phyloP scores from a whole-genome alignment of 495 filamentous ascomycete species.

The Tuber borchii region DNA sequence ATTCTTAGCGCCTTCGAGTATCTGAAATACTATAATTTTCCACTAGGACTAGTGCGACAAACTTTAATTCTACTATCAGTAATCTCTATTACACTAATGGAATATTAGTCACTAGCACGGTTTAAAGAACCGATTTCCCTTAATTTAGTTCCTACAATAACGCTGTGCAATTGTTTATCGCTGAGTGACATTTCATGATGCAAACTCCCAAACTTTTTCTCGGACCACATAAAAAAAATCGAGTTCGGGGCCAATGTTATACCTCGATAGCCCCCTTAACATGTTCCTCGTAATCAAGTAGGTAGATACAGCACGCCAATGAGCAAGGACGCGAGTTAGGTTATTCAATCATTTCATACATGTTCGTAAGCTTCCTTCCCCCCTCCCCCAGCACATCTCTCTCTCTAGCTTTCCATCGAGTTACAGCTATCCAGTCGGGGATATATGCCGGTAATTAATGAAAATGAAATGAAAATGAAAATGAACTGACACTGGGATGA shows the following conservation, averaged over 20 bases:
- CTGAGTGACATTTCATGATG: slow-evolving; percentile 22
- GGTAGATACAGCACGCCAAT: not conserved
- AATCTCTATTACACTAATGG: not conserved
- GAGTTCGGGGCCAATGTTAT: not conserved
- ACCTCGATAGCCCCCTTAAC: not conserved
- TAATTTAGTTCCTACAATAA: not conserved
- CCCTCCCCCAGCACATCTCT: not conserved
- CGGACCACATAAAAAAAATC: not conserved
- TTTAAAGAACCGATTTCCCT: not conserved
- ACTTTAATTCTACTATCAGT: not conserved
- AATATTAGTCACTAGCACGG: not conserved
- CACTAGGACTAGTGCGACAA: not conserved
- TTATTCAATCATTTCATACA: not conserved
- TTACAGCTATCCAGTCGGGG: not conserved
- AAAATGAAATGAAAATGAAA: not conserved
- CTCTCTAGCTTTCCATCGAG: not conserved
- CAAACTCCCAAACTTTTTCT: too few relatives aligned
- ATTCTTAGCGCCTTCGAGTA: not conserved
- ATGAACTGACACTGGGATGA: not conserved
- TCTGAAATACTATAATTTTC: not conserved
- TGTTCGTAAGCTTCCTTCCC: not conserved
- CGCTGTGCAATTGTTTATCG: not conserved
- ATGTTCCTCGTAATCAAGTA: not conserved
- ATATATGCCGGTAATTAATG: not conserved
- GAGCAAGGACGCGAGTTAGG: not conserved